These are phyloP conservation scores for Pachyrhizus erosus DNA, from an alignment of 306 rosid species.

Conservation along the genomic window DNA sequence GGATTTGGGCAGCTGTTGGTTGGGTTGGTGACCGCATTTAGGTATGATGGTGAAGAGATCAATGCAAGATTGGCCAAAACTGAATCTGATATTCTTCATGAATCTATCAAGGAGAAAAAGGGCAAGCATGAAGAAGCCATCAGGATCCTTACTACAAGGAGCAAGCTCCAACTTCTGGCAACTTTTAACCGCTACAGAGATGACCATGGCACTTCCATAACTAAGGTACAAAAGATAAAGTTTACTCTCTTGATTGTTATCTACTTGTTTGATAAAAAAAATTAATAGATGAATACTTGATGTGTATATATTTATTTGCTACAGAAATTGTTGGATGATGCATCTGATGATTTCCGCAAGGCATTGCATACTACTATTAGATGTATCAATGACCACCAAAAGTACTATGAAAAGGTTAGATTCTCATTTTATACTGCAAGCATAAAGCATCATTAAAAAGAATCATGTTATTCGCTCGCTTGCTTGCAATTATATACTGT, in stretches of 20 bases:
- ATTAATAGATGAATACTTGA: background rate
- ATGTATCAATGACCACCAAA: slow-evolving; percentile 64
- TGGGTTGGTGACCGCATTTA: slow-evolving; percentile 56
- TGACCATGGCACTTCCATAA: slow-evolving; percentile 60
- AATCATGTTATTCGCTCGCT: background rate
- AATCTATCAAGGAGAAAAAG: slow-evolving; percentile 64
- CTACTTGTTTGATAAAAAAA: background rate
- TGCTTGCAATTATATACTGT: background rate
- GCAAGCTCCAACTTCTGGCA: slow-evolving; percentile 58
- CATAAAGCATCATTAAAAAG: background rate
- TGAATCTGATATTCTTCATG: slow-evolving; percentile 71
- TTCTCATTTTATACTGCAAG: background rate
- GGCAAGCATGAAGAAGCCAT: slow-evolving; percentile 67
- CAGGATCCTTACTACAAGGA: slow-evolving; percentile 73
- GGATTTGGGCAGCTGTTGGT: slow-evolving; percentile 55
- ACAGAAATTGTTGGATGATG: slow-evolving; percentile 58
- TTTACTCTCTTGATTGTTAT: background rate
- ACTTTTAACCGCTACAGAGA: slow-evolving; percentile 68
- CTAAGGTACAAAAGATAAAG: slow-evolving; percentile 53
- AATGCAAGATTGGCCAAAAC: slow-evolving; percentile 53
- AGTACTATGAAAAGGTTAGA: slow-evolving; percentile 77
- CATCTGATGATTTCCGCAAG: slow-evolving; percentile 48
- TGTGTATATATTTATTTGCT: background rate
- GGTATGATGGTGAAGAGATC: slow-evolving; percentile 59
- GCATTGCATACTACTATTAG: slow-evolving; percentile 67